Base-by-base conservation (phyloP, 352 stramenopile genomes). In the Elongisporangium anandrum region DNA sequence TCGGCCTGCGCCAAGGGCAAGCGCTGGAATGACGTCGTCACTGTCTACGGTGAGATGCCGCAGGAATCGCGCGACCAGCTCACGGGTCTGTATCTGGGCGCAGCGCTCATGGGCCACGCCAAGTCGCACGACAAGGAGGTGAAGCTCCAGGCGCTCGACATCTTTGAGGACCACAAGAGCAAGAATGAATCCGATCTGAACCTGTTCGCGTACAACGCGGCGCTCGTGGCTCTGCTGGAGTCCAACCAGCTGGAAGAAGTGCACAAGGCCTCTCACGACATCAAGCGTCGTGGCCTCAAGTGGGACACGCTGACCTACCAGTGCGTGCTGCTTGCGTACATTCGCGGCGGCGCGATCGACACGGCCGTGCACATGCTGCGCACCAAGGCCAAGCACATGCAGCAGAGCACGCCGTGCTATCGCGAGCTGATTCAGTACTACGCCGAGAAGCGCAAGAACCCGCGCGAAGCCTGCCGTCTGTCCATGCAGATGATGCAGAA, bases 401-500 rank as follows among this genome's bases (percentile, higher is more conserved):
- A 71, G 41, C 86, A 77, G 60, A 90, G 77, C 54, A 87, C 84
- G 29, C 66, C 72, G 52, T 90, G 79, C 63, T 93, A 91, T 62
- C 84, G 83, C 16, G 79, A 88, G 52, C 60, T 82, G 47, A 93
- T 93, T 52, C 49, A 71, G 13, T 77, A 89, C 54, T 87, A 86
- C 51, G 78, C 72, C 26, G 76, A 90, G 19, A 73, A 78, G 47
- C 70, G 71, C 47, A 83, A 90, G 52, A 81, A 93, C 56, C 67
- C 73, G 34, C 75, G 77, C 20, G 73, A 84, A 54, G 84, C 81
- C 1, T 87, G 85, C 38, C 81, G 79, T 9, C 61, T 90, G 17
- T 85, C 73, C n/a, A 93, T 92, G 81, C 79, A 88, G 62, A 93
- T 93, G 84, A 93, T 93, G 84, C 78, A 90, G 63, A 57, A 78